Base-by-base conservation (phyloP, 768 basidiomycete species). In the Termitomyces heimii region DNA sequence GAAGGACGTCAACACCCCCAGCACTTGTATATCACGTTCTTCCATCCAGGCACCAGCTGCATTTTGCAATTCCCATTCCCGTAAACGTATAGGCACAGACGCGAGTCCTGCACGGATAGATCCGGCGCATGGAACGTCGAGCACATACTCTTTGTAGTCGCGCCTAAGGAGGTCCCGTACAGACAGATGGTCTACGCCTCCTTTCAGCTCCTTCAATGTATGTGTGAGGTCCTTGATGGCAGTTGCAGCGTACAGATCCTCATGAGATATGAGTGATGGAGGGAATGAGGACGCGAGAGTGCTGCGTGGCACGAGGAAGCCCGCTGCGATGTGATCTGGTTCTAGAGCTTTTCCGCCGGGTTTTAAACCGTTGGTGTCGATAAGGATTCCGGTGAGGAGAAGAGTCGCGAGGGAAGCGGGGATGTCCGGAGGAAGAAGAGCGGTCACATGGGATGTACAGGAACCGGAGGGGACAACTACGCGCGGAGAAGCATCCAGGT, bases 111-210 rank as follows among this genome's bases (percentile, higher is more conserved):
- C 85, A 56, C 79, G 81, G 40, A 92, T 73, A 8, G 72, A n/a
- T 66, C 8, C 65, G 57, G 18, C 66, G 68, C 75, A 66, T 2
- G 85, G 78, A 0, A 74, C 70, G 57, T 83, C 40, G 13, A 58
- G 70, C 1, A 70, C 67, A 66, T 94, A 96, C 62, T 96, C 86
- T 69, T 99, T 98, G 77, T 94, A 99, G 72, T 99, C 97, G n/a
- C 97, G 76, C 13, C 93, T 79, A 5, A 99, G 79, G 20, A 98
- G 82, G 65, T 98, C 94, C 55, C 81, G 77, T 0, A 84, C 82
- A 8, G 73, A 74, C 18, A 98, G 77, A 60, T 84, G 79, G 1
- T 82, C 81, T 9, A 98, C 75, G 57, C 86, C 81, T 4, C 64
- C 63, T 68, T 98, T 99, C 71, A 82, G 82, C 2, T 65, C 62